Evolutionary conservation across 2,329 filamentous ascomycete genomes (phyloP).

Genomic region (Colletotrichum sansevieriae): DNA sequence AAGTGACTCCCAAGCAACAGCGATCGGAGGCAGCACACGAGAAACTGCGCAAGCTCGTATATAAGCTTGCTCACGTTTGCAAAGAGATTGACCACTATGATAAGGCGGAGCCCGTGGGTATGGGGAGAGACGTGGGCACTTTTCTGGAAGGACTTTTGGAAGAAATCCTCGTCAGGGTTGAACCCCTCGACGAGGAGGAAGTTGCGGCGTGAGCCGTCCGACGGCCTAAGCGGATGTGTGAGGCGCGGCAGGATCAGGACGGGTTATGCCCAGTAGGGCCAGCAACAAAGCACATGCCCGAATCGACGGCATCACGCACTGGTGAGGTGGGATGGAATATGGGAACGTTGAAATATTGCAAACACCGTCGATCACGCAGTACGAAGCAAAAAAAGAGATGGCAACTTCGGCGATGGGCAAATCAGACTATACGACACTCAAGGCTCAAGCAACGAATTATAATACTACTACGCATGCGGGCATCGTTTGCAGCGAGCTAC

Average conservation of each 20-base stretch:
- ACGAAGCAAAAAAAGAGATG: background rate
- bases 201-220: slow-evolving; percentile 39
- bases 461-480: background rate
- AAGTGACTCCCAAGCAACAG: slow-evolving; percentile 73
- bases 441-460: slow-evolving; percentile 4
- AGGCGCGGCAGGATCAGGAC: slow-evolving; percentile 11
- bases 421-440: slow-evolving; percentile 6
- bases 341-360: slow-evolving; percentile 15
- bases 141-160: slow-evolving; percentile 94
- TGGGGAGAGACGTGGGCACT: slow-evolving; percentile 90
- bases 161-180: slow-evolving; percentile 91
- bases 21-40: slow-evolving; percentile 82
- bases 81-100: slow-evolving; percentile 93
- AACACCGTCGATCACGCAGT: background rate
- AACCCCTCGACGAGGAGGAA: slow-evolving; percentile 85
- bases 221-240: slow-evolving; percentile 28
- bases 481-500: slow-evolving; percentile 7
- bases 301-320: slow-evolving; percentile 9
- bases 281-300: slow-evolving; percentile 16
- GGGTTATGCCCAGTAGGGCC: background rate
- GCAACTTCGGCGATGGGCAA: background rate
- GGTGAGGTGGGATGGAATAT: slow-evolving; percentile 23
- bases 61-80: slow-evolving; percentile 85
- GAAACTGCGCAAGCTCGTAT: slow-evolving; percentile 82
- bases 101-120: slow-evolving; percentile 87